Evolutionary conservation across 805 yeast genomes (phyloP), one percentile per base, ranked within the genome.

Genomic region (Nakazawaea peltata): DNA sequence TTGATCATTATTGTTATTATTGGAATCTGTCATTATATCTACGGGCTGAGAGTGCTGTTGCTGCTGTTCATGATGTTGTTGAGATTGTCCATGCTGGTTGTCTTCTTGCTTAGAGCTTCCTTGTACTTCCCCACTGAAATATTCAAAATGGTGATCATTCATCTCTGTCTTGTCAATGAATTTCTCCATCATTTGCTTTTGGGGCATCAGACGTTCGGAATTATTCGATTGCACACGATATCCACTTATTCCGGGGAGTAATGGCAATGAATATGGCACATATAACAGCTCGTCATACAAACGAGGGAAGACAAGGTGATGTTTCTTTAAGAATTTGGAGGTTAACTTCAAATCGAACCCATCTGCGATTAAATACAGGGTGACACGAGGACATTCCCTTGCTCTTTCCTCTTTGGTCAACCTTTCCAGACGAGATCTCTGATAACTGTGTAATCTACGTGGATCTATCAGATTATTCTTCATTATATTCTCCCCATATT

Each of bases 201-300:
- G 58, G 10, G 47, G 56, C 39, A 50, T 54, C 58, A 56, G 56
- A 34, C 59, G 59, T 18, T 54, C 56, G 4, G 76, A 56, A 39
- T 71, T 71, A 48, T 82, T 81, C 2, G 92, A 79, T 51, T 75
- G 77, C 11, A 84, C 77, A 36, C 94, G 62, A 46, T 70, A 81
- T 0, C 94, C 87, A 45, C 78, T 81, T 18, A 68, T 71, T 3
- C 97, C 97, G 0, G 95, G 94, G 3, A 86, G 61, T 19, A 88
- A 63, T 0, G 97, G 98, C 26, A 90, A 62, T 19, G 86, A 71
- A 49, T 88, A 90, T 1, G 95, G 94, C 6, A 83, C 90, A 50
- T 88, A 90, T 17, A 92, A 59, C n/a, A 86, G 94, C 47, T 90
- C 97, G 56, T 90, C 96, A 48, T 90, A 90, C 21, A 82, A 53